Evolutionary conservation across 805 yeast species (phyloP), one percentile per base, ranked within the genome.

Genomic region (Priceomyces medius): DNA sequence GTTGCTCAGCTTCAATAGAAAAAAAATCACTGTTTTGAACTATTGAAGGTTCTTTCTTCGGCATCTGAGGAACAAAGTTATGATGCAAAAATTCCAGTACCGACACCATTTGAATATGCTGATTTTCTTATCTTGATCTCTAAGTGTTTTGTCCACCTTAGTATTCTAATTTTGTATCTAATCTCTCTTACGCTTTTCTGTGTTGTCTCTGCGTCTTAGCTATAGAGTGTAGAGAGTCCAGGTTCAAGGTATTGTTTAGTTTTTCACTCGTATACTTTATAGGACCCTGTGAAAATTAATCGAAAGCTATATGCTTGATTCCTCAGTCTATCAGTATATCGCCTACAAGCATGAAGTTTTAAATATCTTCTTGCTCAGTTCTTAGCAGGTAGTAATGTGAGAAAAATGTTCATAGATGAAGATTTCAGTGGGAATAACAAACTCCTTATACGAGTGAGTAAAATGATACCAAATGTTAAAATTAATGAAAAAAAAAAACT

Each of bases 21-120:
- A 35, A 23, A 21, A 20, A 35, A 3, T 16, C 29, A 5, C 3
- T 9, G 8, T 39, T 13, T 40, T 40, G 37, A 14, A 20, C 20
- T 10, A 13, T 21, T 33, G 20, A 31, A 9, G 13, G 12, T 24
- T 40, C 29, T 31, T 42, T 33, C 28, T 37, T 31, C 8, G 49
- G 49, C n/a, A 46, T 19, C 17, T 40, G 45, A 31, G 52, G 52
- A 9, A 48, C 39, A 28, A 48, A 48, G 37, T 48, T 48, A 26
- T 48, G 47, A n/a, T 39, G 27, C 9, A 46, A 29, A 10, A 26
- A 26, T n/a, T 14, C 29, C 14, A 26, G 9, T 12, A 26, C 4
- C 14, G 29, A 26, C 9, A 26, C 29, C 29, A 26, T 26, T 26
- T 26, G n/a, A n/a, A n/a, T n/a, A n/a, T n/a, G n/a, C n/a, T n/a